Base-by-base conservation (phyloP, 345 rosid genomes). In the Salix brachista region DNA sequence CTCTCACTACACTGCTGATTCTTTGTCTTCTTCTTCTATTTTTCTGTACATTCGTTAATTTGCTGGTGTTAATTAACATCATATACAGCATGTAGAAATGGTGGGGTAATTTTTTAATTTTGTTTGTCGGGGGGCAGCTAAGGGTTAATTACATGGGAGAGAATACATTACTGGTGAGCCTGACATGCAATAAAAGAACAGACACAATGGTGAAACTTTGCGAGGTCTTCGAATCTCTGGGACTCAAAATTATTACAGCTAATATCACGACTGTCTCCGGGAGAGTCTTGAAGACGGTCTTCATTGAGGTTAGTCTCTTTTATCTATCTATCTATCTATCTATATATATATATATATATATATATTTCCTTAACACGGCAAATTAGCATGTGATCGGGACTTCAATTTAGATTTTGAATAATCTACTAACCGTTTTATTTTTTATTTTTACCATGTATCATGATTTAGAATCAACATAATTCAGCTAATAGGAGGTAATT, bases 191-290 rank as follows among this genome's bases (percentile, higher is more conserved):
- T 69, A 91, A 90, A 77, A 90, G 88, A 69, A 80, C 89, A 73
- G 97, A 93, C 44, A 96, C 99, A 30, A 92, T 96, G 94, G 94
- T 92, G 28, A 93, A 87, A 76, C 85, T 96, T 3, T 93, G 98
- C 46, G 89, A 96, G 70, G 90, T 89, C 39, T 93, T 96, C 46
- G 98, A 93, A 86, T 82, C 94, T 54, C 79, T 93, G 77, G 88
- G 90, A 84, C 89, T 93, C 73, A 93, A 90, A 78, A 88, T 96
- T 64, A 81, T 93, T 65, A 89, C 96, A 0, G 94, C 94, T 2
- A 93, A 87, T 73, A 89, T 96, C 77, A 87, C 90, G 0, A 83
- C 91, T 21, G 90, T 92, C 77, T 89, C 98, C 1, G 97, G 92
- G 10, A 82, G 85, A 79, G 91, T 96, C 26, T 82, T 86, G 79